Evolutionary conservation across 2,329 filamentous ascomycete genomes (phyloP), one percentile per base, ranked within the genome.

Genomic region (Gaeumannomyces tritici): DNA sequence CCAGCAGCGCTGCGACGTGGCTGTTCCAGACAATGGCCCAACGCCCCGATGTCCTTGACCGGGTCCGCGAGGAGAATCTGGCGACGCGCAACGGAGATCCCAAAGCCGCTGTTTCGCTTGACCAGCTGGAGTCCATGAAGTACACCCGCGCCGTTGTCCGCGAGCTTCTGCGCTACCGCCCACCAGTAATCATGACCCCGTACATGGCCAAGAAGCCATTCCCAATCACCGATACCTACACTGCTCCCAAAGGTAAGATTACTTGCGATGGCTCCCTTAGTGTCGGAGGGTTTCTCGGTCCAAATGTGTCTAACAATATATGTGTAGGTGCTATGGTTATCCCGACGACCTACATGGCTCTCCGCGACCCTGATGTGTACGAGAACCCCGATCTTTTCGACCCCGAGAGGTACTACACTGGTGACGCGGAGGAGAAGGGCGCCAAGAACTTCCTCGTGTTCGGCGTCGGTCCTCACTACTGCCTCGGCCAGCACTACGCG

Each of bases 391-490:
- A 98, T 70, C 80, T 83, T 55, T 98, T 92, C 73, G 89, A 96
- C 70, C 93, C 93, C 2, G 92, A 97, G 67, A 86, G 93, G 69
- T 98, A 95, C 85, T 93, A 93, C 74, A 85, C 83, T 2, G 95
- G 93, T 64, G 89, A 93, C 69, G 95, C 93, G 15, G 93, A 96
- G 75, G 86, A 89, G 74, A 89, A 87, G 78, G 86, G 86, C 51
- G 79, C 88, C 72, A 98, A 97, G 88, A 99, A 98, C 81, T 98
- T 88, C 81, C 83, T 99, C 61, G 93, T 98, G 24, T 98, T 99
- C 70, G 95, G 95, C 70, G 93, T 90, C 24, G 95, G 95, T 9
- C 91, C 95, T 69, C 95, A 98, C 78, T 96, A 98, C 80, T 99
- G 95, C 75, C 82, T 98, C 47, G 95, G 93, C 61, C 93, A 98